A percentile compares a stretch with the other conserved stretches of the same genome.
Conservation (phyloP, 2,329 filamentous ascomycete species). For the Xylariaceae sp. region DNA sequence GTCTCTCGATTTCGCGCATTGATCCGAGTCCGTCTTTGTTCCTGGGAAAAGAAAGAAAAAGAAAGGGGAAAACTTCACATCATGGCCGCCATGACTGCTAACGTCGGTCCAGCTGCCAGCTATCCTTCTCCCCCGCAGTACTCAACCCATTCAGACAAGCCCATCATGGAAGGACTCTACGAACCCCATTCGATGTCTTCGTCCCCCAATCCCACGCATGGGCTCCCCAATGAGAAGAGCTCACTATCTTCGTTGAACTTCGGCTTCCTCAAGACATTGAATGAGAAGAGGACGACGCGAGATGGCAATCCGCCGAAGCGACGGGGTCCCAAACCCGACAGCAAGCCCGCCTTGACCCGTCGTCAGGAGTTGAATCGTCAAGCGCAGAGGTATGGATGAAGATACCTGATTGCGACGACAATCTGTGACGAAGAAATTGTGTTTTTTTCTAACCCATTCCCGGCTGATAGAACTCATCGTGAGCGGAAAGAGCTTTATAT, state of each 20-base stretch:
- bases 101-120: slow-evolving; percentile 32
- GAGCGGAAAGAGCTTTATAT: slow-evolving; percentile 97
- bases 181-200: slow-evolving; percentile 40
- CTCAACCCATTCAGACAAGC: slow-evolving; percentile 31
- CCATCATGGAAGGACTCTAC: slow-evolving; percentile 32
- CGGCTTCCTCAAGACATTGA: slow-evolving; percentile 60
- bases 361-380: slow-evolving; percentile 93
- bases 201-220: slow-evolving; percentile 34
- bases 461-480: slow-evolving; percentile 70
- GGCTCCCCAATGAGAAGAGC: slow-evolving; percentile 28
- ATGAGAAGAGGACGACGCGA: slow-evolving; percentile 72
- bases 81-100: slow-evolving; percentile 33
- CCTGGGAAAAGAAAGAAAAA: slow-evolving; percentile 7
- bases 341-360: slow-evolving; percentile 86
- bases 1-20: slow-evolving; percentile 11
- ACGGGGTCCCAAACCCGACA: slow-evolving; percentile 91
- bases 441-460: slow-evolving; percentile 11
- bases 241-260: slow-evolving; percentile 47
- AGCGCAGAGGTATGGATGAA: slow-evolving; percentile 70
- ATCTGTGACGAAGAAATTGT: neutral
- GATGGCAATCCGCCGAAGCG: slow-evolving; percentile 85
- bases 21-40: slow-evolving; percentile 11
- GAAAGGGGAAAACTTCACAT: no score
- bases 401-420: neutral
- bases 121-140: slow-evolving; percentile 36